Conservation (phyloP, 1,139 yeast species). For the Meyerozyma elateridarum region DNA sequence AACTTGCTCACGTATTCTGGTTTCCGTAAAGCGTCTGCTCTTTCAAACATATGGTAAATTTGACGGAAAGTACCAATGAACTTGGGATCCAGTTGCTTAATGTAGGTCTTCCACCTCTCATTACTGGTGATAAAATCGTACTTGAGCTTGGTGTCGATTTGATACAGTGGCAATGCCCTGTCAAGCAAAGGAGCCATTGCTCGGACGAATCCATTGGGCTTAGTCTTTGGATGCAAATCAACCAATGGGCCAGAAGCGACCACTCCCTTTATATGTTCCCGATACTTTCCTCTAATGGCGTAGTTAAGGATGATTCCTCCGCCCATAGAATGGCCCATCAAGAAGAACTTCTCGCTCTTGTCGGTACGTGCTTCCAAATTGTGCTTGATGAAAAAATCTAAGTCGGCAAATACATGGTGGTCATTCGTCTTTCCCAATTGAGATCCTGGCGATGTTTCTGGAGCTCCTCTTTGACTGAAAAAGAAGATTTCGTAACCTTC, state of each 20-base stretch:
- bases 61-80: slow-evolving; percentile 41
- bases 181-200: slow-evolving; percentile 45
- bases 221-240: slow-evolving; percentile 50
- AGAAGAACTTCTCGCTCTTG: slow-evolving; percentile 40
- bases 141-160: slow-evolving; percentile 53
- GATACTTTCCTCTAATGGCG: slow-evolving; percentile 59
- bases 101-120: slow-evolving; percentile 40
- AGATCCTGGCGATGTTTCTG: slow-evolving; percentile 61
- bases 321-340: slow-evolving; percentile 95
- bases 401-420: slow-evolving; percentile 55
- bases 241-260: slow-evolving; percentile 68
- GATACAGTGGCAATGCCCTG: slow-evolving; percentile 46
- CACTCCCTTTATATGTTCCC: slow-evolving; percentile 50
- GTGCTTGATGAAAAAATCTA: slow-evolving; percentile 56
- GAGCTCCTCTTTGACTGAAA: slow-evolving; percentile 89
- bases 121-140: slow-evolving; percentile 55
- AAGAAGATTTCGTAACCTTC: slow-evolving; percentile 70
- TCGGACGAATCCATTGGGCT: slow-evolving; percentile 49
- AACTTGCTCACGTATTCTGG: slow-evolving; percentile 40
- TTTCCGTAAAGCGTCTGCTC: slow-evolving; percentile 53
- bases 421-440: slow-evolving; percentile 67
- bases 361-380: slow-evolving; percentile 22
- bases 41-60: slow-evolving; percentile 57
- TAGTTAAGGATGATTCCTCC: slow-evolving; percentile 80
- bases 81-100: slow-evolving; percentile 32